Evolutionary conservation across 805 yeast genomes (phyloP).

Genomic region (Yarrowia hollandica): DNA sequence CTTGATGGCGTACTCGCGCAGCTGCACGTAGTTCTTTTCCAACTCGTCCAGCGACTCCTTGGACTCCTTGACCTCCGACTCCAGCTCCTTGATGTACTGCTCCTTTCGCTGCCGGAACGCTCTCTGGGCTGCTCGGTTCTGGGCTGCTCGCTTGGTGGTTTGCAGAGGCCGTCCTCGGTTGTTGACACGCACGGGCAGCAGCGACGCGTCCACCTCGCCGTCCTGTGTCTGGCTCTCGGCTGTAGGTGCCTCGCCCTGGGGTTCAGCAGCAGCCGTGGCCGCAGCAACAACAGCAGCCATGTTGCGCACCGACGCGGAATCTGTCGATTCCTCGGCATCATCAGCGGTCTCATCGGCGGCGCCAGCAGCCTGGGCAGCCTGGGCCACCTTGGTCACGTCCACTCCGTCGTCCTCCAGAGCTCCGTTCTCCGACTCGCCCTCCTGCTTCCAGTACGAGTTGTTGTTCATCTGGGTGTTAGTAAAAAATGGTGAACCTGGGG

Average conservation of each 20-base stretch:
- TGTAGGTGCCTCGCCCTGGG: neutral
- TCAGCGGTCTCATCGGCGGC: neutral
- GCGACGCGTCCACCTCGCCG: neutral
- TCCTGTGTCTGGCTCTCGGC: neutral
- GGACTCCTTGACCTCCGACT: slow-evolving; percentile 63
- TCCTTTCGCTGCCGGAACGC: slow-evolving; percentile 88
- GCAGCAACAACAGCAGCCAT: slow-evolving; percentile 33
- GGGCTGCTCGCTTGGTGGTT: slow-evolving; percentile 82
- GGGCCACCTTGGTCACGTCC: slow-evolving; percentile 23
- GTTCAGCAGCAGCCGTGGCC: neutral
- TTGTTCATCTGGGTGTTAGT: slow-evolving; percentile 25
- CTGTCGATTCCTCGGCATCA: slow-evolving; percentile 2
- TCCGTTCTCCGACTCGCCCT: slow-evolving; percentile 2
- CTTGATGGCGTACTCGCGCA: slow-evolving; percentile 67
- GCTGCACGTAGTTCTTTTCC: slow-evolving; percentile 65
- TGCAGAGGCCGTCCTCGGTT: slow-evolving; percentile 49
- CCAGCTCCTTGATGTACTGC: slow-evolving; percentile 75
- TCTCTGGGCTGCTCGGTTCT: slow-evolving; percentile 87
- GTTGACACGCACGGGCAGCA: slow-evolving; percentile 16
- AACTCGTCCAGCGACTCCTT: slow-evolving; percentile 66
- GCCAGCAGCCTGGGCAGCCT: slow-evolving; percentile 24
- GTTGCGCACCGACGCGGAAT: slow-evolving; percentile 28
- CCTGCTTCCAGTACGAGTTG: slow-evolving; percentile 22
- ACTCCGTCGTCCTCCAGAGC: slow-evolving; percentile 9
- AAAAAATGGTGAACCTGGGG: neutral